Conservation (phyloP, 1,284 basidiomycete species). For the Fomes fomentarius region DNA sequence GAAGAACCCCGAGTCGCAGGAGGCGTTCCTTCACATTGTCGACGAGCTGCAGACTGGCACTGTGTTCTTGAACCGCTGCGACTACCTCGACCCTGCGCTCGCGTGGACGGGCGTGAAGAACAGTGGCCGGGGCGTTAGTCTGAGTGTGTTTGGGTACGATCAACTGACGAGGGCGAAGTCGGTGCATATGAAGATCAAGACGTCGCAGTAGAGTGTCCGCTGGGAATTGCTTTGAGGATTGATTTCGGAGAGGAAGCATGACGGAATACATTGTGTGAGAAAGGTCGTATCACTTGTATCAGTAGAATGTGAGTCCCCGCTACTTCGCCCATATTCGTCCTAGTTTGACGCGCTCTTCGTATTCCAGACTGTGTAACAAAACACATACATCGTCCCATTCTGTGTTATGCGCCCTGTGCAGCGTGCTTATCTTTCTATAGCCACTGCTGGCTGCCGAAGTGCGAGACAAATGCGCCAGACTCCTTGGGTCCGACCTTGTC, state of each 20-base stretch:
- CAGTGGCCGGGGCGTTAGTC: conserved; percentile 87
- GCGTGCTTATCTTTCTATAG: too few species aligned
- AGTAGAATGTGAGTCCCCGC: too few species aligned
- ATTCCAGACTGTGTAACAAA: too few species aligned
- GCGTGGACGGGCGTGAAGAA: conserved; percentile 96
- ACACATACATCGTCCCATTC: too few species aligned
- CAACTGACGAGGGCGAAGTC: conserved; percentile 78
- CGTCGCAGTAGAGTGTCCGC: conserved; percentile 20
- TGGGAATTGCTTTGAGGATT: too few species aligned
- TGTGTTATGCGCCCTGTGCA: too few species aligned
- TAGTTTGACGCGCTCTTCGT: too few species aligned
- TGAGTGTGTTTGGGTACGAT: conserved; percentile 87
- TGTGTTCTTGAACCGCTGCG: conserved; percentile 90
- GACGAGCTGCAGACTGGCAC: conserved; percentile 87
- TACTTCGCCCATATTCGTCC: too few species aligned
- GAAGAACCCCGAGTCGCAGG: conserved; percentile 58
- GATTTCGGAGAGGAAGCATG: too few species aligned
- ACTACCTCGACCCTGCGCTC: conserved; percentile 88
- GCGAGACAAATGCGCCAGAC: conserved; percentile 40
- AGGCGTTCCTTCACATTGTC: conserved; percentile 70
- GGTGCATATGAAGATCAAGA: conserved; percentile 78
- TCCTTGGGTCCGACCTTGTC: conserved; percentile 32
- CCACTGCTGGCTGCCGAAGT: conserved; percentile 32
- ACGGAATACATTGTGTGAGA: too few species aligned
- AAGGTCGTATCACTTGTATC: too few species aligned